Evolutionary conservation across 75 land plant genomes (phyloP).

Genomic region (Azolla pinnata): DNA sequence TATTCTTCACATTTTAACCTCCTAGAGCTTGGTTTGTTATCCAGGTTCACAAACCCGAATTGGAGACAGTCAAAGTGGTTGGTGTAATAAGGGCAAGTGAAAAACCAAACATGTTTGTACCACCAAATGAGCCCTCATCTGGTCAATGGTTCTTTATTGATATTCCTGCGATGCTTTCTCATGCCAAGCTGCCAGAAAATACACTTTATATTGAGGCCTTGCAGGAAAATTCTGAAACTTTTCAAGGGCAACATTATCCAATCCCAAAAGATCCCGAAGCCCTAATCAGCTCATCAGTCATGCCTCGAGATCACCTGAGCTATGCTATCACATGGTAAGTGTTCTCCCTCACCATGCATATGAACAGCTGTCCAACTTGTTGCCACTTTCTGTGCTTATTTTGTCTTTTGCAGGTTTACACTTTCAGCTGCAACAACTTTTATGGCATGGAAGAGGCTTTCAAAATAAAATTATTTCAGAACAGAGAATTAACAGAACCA

Average conservation of each 20-base stretch:
- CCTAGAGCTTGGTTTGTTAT: no score
- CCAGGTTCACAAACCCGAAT: no score
- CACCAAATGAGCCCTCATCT: constrained; percentile 62
- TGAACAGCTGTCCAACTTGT: constrained; percentile 3
- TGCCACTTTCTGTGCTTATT: neutral
- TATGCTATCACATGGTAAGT: constrained; percentile 86
- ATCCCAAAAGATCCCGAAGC: constrained; percentile 70
- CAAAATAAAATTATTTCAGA: no score
- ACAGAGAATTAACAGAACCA: no score
- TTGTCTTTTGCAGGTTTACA: constrained; percentile 41
- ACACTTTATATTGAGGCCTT: constrained; percentile 74
- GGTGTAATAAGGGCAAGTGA: constrained; percentile 88
- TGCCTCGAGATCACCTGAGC: constrained; percentile 91
- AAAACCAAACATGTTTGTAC: constrained; percentile 84
- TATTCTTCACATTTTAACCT: no score
- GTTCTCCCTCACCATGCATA: neutral
- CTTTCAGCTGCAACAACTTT: constrained; percentile 77
- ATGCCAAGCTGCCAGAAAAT: constrained; percentile 59
- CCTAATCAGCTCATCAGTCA: constrained; percentile 62
- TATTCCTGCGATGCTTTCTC: constrained; percentile 63
- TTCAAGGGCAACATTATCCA: constrained; percentile 59
- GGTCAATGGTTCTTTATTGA: constrained; percentile 94
- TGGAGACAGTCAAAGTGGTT: constrained; percentile 36
- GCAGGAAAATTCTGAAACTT: constrained; percentile 25
- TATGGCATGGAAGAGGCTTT: constrained; percentile 73